These are phyloP conservation scores for Rhamnella rubrinervis DNA, from an alignment of 331 rosid species.

Conservation along the genomic window DNA sequence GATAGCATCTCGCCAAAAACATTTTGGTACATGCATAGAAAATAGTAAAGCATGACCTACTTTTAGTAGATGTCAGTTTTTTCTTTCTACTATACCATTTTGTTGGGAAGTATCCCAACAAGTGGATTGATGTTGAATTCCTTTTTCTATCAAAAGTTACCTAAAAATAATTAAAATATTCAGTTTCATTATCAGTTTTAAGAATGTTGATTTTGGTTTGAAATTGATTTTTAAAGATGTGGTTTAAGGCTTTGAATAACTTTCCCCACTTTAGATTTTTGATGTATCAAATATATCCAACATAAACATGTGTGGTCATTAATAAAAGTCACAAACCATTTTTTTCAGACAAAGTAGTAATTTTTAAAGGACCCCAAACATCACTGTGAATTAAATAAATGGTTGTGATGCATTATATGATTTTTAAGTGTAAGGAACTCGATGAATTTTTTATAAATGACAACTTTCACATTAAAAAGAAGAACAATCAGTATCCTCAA, in stretches of 20 bases:
- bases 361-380: not conserved
- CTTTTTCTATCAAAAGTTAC: not conserved
- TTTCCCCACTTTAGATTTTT: not conserved
- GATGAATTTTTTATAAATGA: not conserved
- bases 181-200: not conserved
- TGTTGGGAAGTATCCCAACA: not conserved
- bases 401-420: not conserved
- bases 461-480: not conserved
- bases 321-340: conserved; percentile 4
- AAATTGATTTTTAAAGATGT: not conserved
- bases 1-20: not conserved
- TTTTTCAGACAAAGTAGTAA: not conserved
- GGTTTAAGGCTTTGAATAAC: not conserved
- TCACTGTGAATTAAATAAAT: not conserved
- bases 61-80: conserved; percentile 1
- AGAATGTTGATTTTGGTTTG: not conserved
- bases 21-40: not conserved
- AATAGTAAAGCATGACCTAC: not conserved
- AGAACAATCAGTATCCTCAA: not conserved
- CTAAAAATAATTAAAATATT: not conserved
- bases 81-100: not conserved
- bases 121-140: not conserved
- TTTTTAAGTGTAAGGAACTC: not conserved
- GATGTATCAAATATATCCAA: not conserved
- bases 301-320: not conserved